Evolutionary conservation across 2,329 filamentous ascomycete genomes (phyloP), one percentile per base, ranked within the genome.

Genomic region (Cladophialophora carrionii): DNA sequence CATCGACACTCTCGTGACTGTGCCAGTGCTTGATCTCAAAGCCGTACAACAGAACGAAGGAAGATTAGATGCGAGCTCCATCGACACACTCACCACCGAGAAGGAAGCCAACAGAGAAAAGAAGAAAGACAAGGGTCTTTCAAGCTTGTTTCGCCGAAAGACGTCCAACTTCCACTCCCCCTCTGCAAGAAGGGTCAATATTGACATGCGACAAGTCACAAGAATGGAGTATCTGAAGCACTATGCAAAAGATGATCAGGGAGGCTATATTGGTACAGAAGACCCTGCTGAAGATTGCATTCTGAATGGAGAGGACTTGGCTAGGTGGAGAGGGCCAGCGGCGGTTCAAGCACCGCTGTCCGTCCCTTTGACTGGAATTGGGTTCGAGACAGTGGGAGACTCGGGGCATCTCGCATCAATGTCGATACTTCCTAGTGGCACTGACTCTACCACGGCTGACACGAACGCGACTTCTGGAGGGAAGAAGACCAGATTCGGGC

Each of bases 201-300:
- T 71, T 26, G 57, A 53, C 20, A 72, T 69, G 56, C 67, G 66
- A 32, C 34, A 70, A 31, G 62, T 70, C n/a, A 43, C 64, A 8
- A 55, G 68, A 20, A 60, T 43, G 22, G 63, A 71, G 32, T 71
- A 71, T 49, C 59, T 69, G 6, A 63, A 68, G 52, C 65, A 70
- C 49, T 71, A 72, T 53, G 66, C 66, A n/a, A 72, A 72, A 51
- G 68, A 72, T 52, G 66, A 66, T 2, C 24, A 57, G 5, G 69
- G 69, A 2, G 34, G 32, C 37, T 72, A 71, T 41, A 24, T 69
- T 14, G 70, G 69, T 14, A 69, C 64, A 1, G 63, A 67, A 56
- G 66, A 68, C 8, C 69, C 68, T 6, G 70, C 68, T 7, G 61
- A 49, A 6, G 69, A 72, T 48, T 72, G 69, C 65, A 67, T 72